phyloP scores from a whole-genome alignment of 805 yeast species.

The Candida wancherniae region DNA sequence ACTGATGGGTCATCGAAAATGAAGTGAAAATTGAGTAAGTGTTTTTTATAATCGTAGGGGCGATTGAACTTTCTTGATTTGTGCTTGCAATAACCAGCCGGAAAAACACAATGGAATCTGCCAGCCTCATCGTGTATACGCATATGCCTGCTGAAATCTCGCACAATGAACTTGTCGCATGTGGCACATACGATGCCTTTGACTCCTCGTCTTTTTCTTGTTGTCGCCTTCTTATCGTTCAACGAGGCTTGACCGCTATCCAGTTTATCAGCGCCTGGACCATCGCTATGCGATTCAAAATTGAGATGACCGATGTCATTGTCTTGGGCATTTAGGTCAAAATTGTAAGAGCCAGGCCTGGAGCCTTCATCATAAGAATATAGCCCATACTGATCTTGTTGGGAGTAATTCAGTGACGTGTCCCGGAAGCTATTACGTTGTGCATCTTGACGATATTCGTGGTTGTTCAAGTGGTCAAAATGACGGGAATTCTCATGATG shows the following conservation, averaged over 20 bases:
- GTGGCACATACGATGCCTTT: slow-evolving; percentile 37
- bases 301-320: background rate
- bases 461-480: too few relatives aligned
- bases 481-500: too few relatives aligned
- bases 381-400: too few relatives aligned
- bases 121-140: slow-evolving; percentile 42
- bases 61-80: slow-evolving; percentile 40
- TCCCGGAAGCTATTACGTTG: too few relatives aligned
- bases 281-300: background rate
- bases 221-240: slow-evolving; percentile 3
- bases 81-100: slow-evolving; percentile 36
- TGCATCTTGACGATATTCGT: too few relatives aligned
- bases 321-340: background rate
- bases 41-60: slow-evolving; percentile 44
- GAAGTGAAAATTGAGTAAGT: slow-evolving; percentile 39
- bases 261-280: background rate
- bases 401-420: too few relatives aligned
- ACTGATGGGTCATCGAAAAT: slow-evolving; percentile 39
- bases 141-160: slow-evolving; percentile 40
- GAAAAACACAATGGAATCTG: slow-evolving; percentile 40
- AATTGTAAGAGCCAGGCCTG: too few relatives aligned
- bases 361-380: too few relatives aligned
- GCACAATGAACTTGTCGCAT: slow-evolving; percentile 37
- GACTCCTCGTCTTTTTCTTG: slow-evolving; percentile 24
- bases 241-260: background rate